Base-by-base conservation (phyloP, 2,329 filamentous ascomycete species). In the Cercospora berteroae region DNA sequence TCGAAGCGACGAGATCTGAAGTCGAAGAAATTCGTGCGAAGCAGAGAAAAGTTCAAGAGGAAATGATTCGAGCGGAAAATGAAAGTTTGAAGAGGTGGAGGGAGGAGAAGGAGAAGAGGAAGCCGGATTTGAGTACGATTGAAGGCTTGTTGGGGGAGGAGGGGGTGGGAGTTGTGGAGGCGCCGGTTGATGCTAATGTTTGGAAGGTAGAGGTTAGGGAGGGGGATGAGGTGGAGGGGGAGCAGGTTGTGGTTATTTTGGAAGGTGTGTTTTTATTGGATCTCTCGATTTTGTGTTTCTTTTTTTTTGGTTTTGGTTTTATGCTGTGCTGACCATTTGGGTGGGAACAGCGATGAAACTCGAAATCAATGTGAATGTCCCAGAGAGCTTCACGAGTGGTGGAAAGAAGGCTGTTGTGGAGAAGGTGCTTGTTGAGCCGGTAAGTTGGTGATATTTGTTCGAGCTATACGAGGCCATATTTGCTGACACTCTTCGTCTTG, bases 21-120 rank as follows among this genome's bases (percentile, higher is more conserved):
- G 84, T 86, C 1, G 75, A 72, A 27, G 71, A 74, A 9, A 83
- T 87, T 16, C 78, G 82, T 20, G 72, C 74, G 33, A 79, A 77
- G 65, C 85, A 87, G 74, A 77, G 77, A 1, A 73, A 78, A 13
- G 83, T 83, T 7, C 84, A 87, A 71, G 81, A 79, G 10, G 79
- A 81, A 72, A 81, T 82, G 80, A 78, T 77, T 5, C 82, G 80
- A 71, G 81, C 81, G 1, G 82, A 84, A 72, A 81, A 81, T 23
- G 81, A 84, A 59, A 80, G 78, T 52, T 67, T 82, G 66, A 76
- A 76, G 67, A 77, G 74, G 39, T 83, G 81, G 80, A 73, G 80
- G 58, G 78, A 76, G 60, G 81, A 83, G 60, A 83, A 81, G 75
- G 75, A 76, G 8, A 80, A 79, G 72, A 79, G 73, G 25, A 79